These are phyloP conservation scores for Yarrowia sp. DNA, from an alignment of 805 yeast genomes.

Conservation along the genomic window DNA sequence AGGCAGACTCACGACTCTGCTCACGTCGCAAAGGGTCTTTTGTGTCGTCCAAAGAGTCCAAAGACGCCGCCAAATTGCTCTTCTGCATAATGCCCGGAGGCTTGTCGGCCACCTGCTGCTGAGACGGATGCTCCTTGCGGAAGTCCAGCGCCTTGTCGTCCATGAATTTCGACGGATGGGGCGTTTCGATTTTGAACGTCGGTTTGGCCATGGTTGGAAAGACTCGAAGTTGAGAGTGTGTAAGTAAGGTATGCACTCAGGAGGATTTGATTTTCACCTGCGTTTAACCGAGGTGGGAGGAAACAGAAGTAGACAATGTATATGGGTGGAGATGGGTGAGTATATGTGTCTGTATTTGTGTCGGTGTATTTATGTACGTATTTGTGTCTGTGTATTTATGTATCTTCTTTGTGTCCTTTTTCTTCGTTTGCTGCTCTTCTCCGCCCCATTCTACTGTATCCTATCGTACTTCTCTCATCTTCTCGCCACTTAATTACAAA, in stretches of 20 bases:
- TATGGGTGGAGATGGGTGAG: too few relatives aligned
- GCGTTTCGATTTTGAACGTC: conserved; percentile 25
- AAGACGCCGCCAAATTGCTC: conserved; percentile 12
- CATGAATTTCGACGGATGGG: conserved; percentile 21
- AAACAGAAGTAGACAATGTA: too few relatives aligned
- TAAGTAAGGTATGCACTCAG: background rate
- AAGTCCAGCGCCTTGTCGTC: conserved; percentile 15
- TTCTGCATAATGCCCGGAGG: conserved; percentile 21
- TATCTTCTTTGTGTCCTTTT: too few relatives aligned
- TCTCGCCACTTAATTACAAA: background rate
- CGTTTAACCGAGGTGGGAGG: too few relatives aligned
- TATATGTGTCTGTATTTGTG: too few relatives aligned
- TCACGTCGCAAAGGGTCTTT: background rate
- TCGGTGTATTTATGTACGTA: too few relatives aligned
- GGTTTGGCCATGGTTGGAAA: conserved; percentile 26
- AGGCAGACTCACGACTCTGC: background rate
- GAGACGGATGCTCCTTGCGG: conserved; percentile 14
- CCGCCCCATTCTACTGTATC: too few relatives aligned
- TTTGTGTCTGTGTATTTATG: too few relatives aligned
- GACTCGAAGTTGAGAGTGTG: background rate
- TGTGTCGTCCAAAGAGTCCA: conserved; percentile 3
- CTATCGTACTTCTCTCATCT: too few relatives aligned
- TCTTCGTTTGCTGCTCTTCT: too few relatives aligned
- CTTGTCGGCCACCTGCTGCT: background rate
- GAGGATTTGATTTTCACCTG: conserved; percentile 21